Base-by-base conservation (phyloP, 345 rosid species). In the Xanthoceras sorbifolium region DNA sequence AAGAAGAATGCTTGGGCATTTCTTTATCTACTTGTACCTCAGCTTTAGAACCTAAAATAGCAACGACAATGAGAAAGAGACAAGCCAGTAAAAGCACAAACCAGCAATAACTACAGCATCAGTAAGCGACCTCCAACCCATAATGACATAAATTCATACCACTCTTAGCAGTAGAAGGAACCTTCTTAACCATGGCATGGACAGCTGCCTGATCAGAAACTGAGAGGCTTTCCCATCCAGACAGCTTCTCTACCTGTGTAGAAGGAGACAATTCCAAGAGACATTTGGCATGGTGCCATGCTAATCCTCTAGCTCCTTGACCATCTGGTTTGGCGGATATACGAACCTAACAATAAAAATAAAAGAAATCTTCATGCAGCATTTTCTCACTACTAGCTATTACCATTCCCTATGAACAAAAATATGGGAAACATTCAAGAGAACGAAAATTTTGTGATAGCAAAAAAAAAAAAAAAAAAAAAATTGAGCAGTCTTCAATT, bases 231-330 rank as follows among this genome's bases (percentile, higher is more conserved):
- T 80, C 87, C 94, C 97, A 96, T 74, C 97, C 99, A 59, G 90
- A 69, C 83, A 93, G 78, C 79, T 88, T 93, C 67, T 90, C 89
- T 81, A 86, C 82, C 77, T 85, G 79, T 68, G 85, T 77, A 73
- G 93, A 87, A 25, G 94, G 85, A 72, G 83, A 72, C 81, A 78
- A 80, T 11, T 86, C 86, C 75, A 89, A 74, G 82, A 90, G 89
- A 82, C 99, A 96, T 67, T 82, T 87, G 25, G 92, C 97, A 79
- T 93, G 98, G 76, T 96, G 89, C 99, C 99, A 96, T 31, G 88
- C 83, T 78, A 92, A 57, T 73, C 91, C 94, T 86, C 71, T 96
- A 65, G 86, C 76, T 77, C 89, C 89, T 77, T 86, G 89, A 62
- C 92, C 96, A 65, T 86, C 87, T 77, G 94, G 86, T 83, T 92